Evolutionary conservation across 305 asterid species (phyloP), one percentile per base, ranked within the genome.

Genomic region (Petunia hybrid): DNA sequence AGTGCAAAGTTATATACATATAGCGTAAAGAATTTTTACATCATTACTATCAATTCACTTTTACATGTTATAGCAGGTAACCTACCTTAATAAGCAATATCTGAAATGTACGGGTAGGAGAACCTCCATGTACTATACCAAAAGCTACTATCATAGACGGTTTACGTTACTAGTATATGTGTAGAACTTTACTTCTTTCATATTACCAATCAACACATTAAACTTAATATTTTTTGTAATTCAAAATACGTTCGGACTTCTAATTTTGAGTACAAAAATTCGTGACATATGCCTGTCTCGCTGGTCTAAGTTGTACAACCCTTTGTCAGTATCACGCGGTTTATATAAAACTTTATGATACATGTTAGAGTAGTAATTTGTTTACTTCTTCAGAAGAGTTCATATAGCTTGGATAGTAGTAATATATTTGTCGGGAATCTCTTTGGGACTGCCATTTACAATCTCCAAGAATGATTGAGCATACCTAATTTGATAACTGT

Each of bases 401-500:
- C 8, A 22, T 31, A 57, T 1, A 61, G 13, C 8, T 61, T 31
- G 40, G 66, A 61, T 61, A 22, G 31, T 22, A 22, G 31, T 22
- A 22, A 22, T 22, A 61, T 22, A 61, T 61, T 31, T 61, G 14
- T 31, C 13, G 39, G 66, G 66, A 61, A 61, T 61, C 40, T 61
- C 63, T 61, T 61, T 39, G 7, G 40, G 40, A 61, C 76, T 43
- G 16, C n/a, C 55, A 8, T 16, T n/a, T 14, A 43, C 57, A 3
- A 68, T 42, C n/a, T 68, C 57, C 76, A 42, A 68, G 76, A 68
- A 68, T 68, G 56, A 68, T 42, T 42, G 56, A 68, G 39, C 39
- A 22, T 22, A 68, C 39, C 31, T 42, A 42, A 1, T 68, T 68
- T 43, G 16, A 55, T n/a, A n/a, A 68, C 42, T n/a, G 31, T 22